Evolutionary conservation across 2,329 filamentous ascomycete genomes (phyloP).

Genomic region (Trichoderma cornu-damae): DNA sequence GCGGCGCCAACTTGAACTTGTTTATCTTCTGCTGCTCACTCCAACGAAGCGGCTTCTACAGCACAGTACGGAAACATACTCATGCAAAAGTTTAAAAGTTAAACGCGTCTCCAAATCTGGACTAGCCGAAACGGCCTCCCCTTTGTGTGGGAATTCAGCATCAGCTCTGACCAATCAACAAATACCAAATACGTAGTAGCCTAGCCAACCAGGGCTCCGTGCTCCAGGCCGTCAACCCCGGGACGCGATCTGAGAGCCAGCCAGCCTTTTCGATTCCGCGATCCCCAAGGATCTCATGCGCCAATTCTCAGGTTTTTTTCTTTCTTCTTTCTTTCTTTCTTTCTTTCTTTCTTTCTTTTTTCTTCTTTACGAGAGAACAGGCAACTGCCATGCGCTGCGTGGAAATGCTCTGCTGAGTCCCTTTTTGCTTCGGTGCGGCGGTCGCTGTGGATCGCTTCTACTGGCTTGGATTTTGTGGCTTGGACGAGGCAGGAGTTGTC

Average conservation of each 20-base stretch:
- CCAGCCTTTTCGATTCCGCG: conserved; percentile 6
- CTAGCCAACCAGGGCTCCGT: conserved; percentile 11
- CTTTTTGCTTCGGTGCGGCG: neutral
- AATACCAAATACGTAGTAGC: too few relatives aligned
- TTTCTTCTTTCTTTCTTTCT: too few relatives aligned
- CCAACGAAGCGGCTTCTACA: too few relatives aligned
- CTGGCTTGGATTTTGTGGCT: conserved; percentile 3
- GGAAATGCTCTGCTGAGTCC: neutral
- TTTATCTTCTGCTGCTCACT: too few relatives aligned
- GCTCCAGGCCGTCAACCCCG: neutral
- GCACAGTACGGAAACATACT: too few relatives aligned
- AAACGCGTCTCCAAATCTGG: conserved; percentile 10
- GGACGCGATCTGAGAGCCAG: conserved; percentile 6
- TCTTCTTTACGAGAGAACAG: neutral
- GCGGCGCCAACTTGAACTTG: too few relatives aligned
- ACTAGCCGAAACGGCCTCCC: neutral
- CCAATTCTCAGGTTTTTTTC: neutral
- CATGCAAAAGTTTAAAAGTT: neutral
- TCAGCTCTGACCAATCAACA: conserved; percentile 6
- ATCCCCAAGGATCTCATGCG: neutral
- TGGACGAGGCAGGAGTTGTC: neutral
- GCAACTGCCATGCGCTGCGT: neutral
- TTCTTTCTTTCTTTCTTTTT: too few relatives aligned
- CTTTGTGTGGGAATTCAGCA: neutral
- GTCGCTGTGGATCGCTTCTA: neutral